These are phyloP conservation scores for Friedmanniomyces simplex DNA, from an alignment of 495 filamentous ascomycete species.

Conservation along the genomic window DNA sequence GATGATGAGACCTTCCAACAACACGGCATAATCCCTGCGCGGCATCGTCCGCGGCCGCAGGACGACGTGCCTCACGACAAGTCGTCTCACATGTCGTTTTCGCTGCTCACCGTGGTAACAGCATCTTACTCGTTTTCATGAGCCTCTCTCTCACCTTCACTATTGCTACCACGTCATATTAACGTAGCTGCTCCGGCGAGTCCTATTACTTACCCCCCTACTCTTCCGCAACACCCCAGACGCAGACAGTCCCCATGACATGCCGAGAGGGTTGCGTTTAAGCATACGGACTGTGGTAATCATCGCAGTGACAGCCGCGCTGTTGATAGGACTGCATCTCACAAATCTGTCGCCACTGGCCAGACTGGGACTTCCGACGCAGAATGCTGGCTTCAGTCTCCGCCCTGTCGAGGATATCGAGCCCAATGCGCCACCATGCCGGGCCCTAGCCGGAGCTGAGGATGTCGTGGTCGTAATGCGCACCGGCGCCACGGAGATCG, in stretches of 20 bases:
- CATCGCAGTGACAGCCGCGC: not conserved
- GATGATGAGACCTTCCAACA: too few relatives aligned
- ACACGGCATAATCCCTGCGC: too few relatives aligned
- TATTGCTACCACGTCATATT: too few relatives aligned
- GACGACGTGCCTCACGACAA: too few relatives aligned
- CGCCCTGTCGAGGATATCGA: not conserved
- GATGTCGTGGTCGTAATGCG: conserved; percentile 27
- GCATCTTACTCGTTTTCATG: too few relatives aligned
- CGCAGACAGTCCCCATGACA: not conserved
- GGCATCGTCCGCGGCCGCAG: too few relatives aligned
- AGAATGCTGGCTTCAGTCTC: not conserved
- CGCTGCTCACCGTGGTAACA: too few relatives aligned
- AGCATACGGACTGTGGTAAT: not conserved
- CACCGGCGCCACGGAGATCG: conserved; percentile 27
- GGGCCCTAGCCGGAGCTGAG: conserved; percentile 14
- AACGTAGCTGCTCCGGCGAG: too few relatives aligned
- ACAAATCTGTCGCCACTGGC: not conserved
- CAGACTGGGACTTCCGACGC: not conserved
- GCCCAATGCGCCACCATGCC: conserved; percentile 7
- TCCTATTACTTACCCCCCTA: not conserved
- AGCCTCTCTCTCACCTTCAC: too few relatives aligned
- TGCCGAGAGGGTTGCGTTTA: not conserved
- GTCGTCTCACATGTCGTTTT: too few relatives aligned
- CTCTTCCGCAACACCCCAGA: not conserved
- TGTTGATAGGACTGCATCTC: not conserved